A percentile compares a stretch with the other conserved stretches of the same genome.
phyloP scores from a whole-genome alignment of 441 rosid species.

The Populus hybrid region DNA sequence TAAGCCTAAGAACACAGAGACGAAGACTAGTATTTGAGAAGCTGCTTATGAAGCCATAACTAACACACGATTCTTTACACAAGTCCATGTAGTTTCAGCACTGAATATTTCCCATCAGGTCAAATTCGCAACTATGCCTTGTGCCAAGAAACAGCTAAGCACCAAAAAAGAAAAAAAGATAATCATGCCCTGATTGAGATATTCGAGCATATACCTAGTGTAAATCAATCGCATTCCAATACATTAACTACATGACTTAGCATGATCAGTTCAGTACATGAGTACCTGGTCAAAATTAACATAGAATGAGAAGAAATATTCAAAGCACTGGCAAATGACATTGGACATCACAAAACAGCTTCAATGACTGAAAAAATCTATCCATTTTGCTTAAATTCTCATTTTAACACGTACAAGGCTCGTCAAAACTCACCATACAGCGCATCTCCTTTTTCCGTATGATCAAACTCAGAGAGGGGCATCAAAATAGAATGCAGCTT shows the following conservation, averaged over 20 bases:
- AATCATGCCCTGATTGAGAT: background rate
- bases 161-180: too few species aligned
- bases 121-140: background rate
- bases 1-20: background rate
- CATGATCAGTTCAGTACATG: too few species aligned
- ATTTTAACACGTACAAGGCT: background rate
- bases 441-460: slow-evolving; percentile 88
- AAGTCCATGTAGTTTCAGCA: background rate
- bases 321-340: background rate
- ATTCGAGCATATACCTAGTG: too few species aligned
- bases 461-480: slow-evolving; percentile 77
- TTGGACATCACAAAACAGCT: background rate
- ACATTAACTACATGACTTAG: too few species aligned
- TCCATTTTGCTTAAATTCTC: background rate
- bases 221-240: too few species aligned
- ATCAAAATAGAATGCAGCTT: slow-evolving; percentile 66
- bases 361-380: background rate
- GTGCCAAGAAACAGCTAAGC: background rate
- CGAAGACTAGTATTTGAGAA: background rate
- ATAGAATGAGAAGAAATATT: background rate
- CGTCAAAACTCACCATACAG: slow-evolving; percentile 59
- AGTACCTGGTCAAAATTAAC: too few species aligned
- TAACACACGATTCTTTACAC: background rate
- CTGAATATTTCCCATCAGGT: background rate
- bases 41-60: background rate